Percentiles rank a stretch among this genome's conserved stretches.
Evolutionary conservation across 2,329 filamentous ascomycete species (phyloP).

Genomic region (Colletotrichum brevisporum): DNA sequence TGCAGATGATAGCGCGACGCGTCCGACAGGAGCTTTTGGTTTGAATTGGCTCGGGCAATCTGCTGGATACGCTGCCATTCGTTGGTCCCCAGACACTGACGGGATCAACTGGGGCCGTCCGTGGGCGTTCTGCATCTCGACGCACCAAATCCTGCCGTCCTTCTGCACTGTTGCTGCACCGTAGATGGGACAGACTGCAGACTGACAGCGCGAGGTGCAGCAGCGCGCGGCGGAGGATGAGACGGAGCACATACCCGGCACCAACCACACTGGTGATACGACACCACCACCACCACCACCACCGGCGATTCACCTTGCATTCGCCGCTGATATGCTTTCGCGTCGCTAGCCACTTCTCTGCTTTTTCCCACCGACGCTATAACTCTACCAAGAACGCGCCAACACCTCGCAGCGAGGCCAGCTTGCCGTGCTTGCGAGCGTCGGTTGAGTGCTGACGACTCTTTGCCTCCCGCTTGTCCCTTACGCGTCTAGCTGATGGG

Average conservation of each 20-base stretch:
- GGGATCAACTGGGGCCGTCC: conserved; percentile 24
- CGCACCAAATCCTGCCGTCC: conserved; percentile 3
- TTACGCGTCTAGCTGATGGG: conserved; percentile 13
- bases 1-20: conserved; percentile 36
- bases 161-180: conserved; percentile 9
- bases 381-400: conserved; percentile 13
- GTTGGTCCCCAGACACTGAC: conserved; percentile 10
- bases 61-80: conserved; percentile 13
- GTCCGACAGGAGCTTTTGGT: conserved; percentile 18
- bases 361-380: conserved; percentile 26
- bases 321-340: conserved; percentile 6
- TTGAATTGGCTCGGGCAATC: background rate
- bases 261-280: conserved; percentile 27
- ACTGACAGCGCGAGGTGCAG: conserved; percentile 2
- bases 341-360: conserved; percentile 12
- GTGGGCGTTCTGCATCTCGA: conserved; percentile 18
- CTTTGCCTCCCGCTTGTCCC: conserved; percentile 22
- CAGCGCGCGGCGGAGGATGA: conserved; percentile 18
- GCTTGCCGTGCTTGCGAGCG: conserved; percentile 10
- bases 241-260: conserved; percentile 25
- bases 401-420: conserved; percentile 7
- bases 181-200: background rate
- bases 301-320: conserved; percentile 4
- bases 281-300: conserved; percentile 15
- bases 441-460: conserved; percentile 32